Conservation (phyloP, 192 early-diverging fungal species). For the Mortierella alpina region DNA sequence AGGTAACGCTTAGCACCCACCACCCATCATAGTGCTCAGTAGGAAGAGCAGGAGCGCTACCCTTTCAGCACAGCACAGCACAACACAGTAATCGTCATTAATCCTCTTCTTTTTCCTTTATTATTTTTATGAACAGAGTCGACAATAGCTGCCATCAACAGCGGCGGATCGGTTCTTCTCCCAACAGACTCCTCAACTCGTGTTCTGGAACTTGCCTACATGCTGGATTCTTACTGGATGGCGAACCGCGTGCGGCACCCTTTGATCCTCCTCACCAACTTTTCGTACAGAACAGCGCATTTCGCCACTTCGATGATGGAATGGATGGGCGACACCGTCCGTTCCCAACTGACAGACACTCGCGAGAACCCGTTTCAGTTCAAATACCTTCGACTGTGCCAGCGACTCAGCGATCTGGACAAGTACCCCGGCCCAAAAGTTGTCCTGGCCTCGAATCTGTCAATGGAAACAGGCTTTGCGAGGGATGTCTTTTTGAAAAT, state of each 20-base stretch:
- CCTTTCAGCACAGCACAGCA: too few relatives aligned
- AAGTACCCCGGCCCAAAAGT: slow-evolving; percentile 81
- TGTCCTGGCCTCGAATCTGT: slow-evolving; percentile 83
- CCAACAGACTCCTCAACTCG: slow-evolving; percentile 92
- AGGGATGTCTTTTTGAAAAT: slow-evolving; percentile 82
- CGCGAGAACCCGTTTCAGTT: slow-evolving; percentile 93
- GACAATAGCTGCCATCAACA: slow-evolving; percentile 68
- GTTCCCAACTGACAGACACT: slow-evolving; percentile 73
- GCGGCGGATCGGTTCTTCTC: slow-evolving; percentile 84
- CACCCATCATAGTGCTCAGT: too few relatives aligned
- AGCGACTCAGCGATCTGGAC: slow-evolving; percentile 75
- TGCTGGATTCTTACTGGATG: slow-evolving; percentile 91
- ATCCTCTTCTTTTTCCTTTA: not conserved
- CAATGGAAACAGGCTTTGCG: slow-evolving; percentile 86
- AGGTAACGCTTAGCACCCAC: slow-evolving; percentile 54
- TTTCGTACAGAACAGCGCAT: slow-evolving; percentile 78
- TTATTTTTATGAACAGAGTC: slow-evolving; percentile 60
- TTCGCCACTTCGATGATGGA: slow-evolving; percentile 92
- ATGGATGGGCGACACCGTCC: slow-evolving; percentile 94
- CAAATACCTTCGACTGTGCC: slow-evolving; percentile 77
- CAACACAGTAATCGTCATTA: not conserved
- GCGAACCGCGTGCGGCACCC: slow-evolving; percentile 69
- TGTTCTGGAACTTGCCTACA: slow-evolving; percentile 89
- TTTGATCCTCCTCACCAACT: slow-evolving; percentile 82
- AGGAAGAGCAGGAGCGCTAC: too few relatives aligned